Percentiles rank a stretch among this genome's conserved stretches.
Evolutionary conservation across 1,284 basidiomycete species (phyloP).

Genomic region (Papiliotrema flavescens): DNA sequence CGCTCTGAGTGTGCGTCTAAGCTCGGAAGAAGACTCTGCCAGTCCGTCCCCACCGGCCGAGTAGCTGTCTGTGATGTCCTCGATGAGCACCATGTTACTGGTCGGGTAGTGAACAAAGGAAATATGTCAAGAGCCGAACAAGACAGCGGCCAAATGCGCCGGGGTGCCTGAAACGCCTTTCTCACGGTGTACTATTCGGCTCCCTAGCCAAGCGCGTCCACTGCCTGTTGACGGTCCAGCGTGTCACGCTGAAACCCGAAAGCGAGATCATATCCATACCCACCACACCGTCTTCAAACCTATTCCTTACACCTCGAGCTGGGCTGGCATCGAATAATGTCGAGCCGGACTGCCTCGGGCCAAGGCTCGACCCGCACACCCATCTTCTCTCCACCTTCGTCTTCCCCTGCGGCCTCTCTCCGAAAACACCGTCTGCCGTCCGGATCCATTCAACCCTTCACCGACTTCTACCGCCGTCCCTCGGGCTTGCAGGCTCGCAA

Average conservation of each 20-base stretch:
- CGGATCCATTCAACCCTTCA: neutral
- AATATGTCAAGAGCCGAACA: neutral
- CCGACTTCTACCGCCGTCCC: conserved; percentile 1
- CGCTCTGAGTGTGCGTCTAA: conserved; percentile 9
- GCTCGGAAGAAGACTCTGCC: conserved; percentile 8
- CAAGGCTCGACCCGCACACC: too few species aligned
- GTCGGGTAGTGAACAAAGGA: conserved; percentile 1
- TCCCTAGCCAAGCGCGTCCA: neutral
- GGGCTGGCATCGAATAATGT: neutral
- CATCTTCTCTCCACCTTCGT: too few species aligned
- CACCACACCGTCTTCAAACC: too few species aligned
- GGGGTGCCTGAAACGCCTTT: neutral
- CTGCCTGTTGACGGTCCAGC: neutral
- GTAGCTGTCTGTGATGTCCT: conserved; percentile 23
- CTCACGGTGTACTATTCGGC: neutral
- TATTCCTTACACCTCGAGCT: too few species aligned
- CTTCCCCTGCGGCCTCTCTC: too few species aligned
- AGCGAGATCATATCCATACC: neutral
- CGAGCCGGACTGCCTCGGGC: neutral
- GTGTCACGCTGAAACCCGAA: neutral
- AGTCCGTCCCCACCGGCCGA: neutral
- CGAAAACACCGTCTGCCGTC: neutral
- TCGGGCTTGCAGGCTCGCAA: neutral
- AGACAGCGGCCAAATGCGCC: neutral
- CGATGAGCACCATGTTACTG: conserved; percentile 32